phyloP scores from a whole-genome alignment of 257 asterid genomes.

The Solanum appendiculatum region DNA sequence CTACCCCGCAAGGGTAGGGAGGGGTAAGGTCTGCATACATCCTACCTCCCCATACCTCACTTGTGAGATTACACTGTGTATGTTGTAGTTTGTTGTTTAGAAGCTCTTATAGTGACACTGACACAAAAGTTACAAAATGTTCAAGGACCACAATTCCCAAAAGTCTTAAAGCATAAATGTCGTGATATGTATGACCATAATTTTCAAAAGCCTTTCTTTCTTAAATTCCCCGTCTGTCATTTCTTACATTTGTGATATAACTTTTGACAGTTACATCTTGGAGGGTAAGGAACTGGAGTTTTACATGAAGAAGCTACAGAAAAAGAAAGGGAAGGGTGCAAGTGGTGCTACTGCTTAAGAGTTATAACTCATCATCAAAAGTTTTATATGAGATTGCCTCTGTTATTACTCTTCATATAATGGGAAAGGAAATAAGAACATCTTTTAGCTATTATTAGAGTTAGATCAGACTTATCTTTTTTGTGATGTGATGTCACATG shows the following conservation, averaged over 20 bases:
- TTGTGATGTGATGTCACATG: neutral
- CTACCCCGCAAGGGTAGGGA: neutral
- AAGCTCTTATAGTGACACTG: neutral
- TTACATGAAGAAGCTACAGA: conserved; percentile 22
- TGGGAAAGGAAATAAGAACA: neutral
- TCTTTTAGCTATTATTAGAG: neutral
- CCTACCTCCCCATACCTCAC: neutral
- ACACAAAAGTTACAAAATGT: neutral
- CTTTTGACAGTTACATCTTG: conserved; percentile 20
- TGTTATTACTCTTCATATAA: neutral
- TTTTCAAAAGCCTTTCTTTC: neutral
- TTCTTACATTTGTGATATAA: neutral
- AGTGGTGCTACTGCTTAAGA: conserved; percentile 16
- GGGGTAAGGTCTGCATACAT: neutral
- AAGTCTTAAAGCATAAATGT: neutral
- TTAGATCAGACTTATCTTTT: neutral
- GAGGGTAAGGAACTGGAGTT: conserved; percentile 29
- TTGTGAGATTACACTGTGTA: neutral
- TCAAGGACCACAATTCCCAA: neutral
- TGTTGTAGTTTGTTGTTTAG: neutral
- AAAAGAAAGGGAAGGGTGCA: conserved; percentile 31
- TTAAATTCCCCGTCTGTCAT: neutral
- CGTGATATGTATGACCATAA: neutral
- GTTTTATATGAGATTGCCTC: neutral
- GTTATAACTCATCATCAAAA: neutral